These are phyloP conservation scores for Leccinum broughii DNA, from an alignment of 768 basidiomycete species.

Conservation along the genomic window DNA sequence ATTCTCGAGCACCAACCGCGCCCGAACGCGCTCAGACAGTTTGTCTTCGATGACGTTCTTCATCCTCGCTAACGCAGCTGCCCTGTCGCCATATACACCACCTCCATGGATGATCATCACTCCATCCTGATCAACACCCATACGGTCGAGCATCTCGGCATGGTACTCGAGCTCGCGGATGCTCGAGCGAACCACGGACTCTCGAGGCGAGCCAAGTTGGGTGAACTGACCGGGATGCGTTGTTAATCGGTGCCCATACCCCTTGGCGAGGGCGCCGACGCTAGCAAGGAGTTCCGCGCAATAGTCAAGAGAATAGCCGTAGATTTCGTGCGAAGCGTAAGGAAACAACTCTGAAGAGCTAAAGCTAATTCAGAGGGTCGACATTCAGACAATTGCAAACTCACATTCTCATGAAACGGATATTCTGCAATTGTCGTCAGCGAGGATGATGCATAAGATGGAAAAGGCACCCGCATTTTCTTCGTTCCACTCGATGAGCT, in stretches of 20 bases:
- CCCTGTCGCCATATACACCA: slow-evolving; percentile 83
- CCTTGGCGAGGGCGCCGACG: slow-evolving; percentile 66
- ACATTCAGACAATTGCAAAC: background rate
- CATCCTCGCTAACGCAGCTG: slow-evolving; percentile 65
- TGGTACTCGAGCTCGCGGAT: slow-evolving; percentile 86
- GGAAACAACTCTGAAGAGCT: slow-evolving; percentile 90
- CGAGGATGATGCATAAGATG: background rate
- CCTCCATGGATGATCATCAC: slow-evolving; percentile 91
- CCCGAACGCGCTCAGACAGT: slow-evolving; percentile 64
- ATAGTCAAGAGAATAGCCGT: slow-evolving; percentile 82
- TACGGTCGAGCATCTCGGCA: slow-evolving; percentile 80
- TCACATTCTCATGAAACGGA: slow-evolving; percentile 77
- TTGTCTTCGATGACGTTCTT: slow-evolving; percentile 61
- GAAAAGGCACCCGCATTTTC: slow-evolving; percentile 53
- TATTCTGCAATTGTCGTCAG: slow-evolving; percentile 42
- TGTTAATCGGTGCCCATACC: slow-evolving; percentile 77
- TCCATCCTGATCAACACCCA: slow-evolving; percentile 80
- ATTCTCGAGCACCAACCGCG: slow-evolving; percentile 86
- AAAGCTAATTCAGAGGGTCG: background rate
- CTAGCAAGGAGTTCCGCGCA: slow-evolving; percentile 54
- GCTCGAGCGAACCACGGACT: slow-evolving; percentile 71
- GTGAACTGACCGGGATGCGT: slow-evolving; percentile 89
- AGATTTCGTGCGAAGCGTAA: slow-evolving; percentile 76
- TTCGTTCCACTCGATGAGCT: slow-evolving; percentile 90
- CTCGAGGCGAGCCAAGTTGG: slow-evolving; percentile 76